Evolutionary conservation across 352 stramenopile genomes (phyloP).

Genomic region (Phytopythium chamaehyphon): DNA sequence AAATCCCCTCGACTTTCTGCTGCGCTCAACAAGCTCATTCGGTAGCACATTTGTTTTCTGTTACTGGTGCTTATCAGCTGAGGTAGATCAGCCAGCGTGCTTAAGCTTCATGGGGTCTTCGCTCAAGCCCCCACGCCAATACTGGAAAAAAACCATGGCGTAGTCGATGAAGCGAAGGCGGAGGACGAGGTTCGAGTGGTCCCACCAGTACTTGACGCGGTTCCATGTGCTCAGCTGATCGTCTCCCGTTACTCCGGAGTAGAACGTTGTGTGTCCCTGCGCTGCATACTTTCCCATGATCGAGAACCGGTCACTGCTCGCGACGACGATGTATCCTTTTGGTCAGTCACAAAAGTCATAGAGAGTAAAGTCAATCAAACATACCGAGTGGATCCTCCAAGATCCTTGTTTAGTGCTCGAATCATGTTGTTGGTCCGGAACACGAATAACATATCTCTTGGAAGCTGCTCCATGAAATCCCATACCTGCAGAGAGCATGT

Average conservation of each 20-base stretch:
- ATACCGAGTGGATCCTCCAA: constrained; percentile 71
- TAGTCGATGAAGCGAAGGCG: constrained; percentile 61
- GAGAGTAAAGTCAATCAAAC: not conserved
- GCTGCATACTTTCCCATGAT: constrained; percentile 75
- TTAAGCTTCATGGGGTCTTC: constrained; percentile 36
- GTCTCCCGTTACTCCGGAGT: constrained; percentile 13
- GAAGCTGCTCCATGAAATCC: constrained; percentile 82
- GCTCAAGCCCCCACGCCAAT: constrained; percentile 11
- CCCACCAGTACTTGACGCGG: constrained; percentile 46
- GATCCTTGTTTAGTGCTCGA: constrained; percentile 85
- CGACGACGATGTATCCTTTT: not conserved
- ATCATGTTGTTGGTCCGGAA: constrained; percentile 91
- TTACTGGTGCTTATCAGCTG: not conserved
- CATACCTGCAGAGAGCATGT: constrained; percentile 32
- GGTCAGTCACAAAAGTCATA: not conserved
- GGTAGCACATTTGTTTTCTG: constrained; percentile 8
- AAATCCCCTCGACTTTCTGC: constrained; percentile 36
- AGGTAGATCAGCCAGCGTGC: constrained; percentile 12
- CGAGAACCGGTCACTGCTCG: constrained; percentile 58
- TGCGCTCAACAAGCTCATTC: constrained; percentile 43
- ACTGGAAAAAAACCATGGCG: constrained; percentile 38
- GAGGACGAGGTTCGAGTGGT: constrained; percentile 63
- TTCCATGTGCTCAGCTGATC: constrained; percentile 11
- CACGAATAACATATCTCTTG: constrained; percentile 89
- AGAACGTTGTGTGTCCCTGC: constrained; percentile 49